Evolutionary conservation across 2,329 filamentous ascomycete genomes (phyloP).

Genomic region (Pseudogymnoascus sp.): DNA sequence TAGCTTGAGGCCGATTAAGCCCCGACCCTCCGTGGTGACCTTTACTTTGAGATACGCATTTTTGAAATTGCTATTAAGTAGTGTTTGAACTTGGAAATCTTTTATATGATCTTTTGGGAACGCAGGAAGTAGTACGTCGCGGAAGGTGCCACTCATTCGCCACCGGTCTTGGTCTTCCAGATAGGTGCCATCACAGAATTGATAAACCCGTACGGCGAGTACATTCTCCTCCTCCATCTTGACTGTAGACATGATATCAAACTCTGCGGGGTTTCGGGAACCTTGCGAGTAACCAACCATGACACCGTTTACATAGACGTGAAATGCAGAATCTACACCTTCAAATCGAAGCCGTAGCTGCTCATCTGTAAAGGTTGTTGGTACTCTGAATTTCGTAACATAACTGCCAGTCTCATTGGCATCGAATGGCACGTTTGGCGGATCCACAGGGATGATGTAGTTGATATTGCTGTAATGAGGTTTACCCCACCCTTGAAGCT

Average conservation of each 20-base stretch:
- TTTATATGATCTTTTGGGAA: constrained; percentile 33
- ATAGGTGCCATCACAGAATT: constrained; percentile 44
- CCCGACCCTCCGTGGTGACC: constrained; percentile 16
- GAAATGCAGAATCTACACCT: constrained; percentile 46
- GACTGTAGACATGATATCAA: constrained; percentile 39
- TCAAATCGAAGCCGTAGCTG: constrained; percentile 47
- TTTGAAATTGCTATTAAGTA: constrained; percentile 34
- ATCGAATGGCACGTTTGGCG: constrained; percentile 41
- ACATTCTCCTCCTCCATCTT: constrained; percentile 30
- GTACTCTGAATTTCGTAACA: constrained; percentile 38
- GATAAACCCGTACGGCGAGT: constrained; percentile 42
- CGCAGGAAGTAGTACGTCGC: constrained; percentile 40
- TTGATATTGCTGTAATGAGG: constrained; percentile 44
- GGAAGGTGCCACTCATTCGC: constrained; percentile 40
- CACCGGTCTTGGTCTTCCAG: constrained; percentile 42
- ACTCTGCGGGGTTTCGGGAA: constrained; percentile 44
- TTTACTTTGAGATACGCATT: constrained; percentile 35
- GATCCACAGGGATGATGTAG: constrained; percentile 44
- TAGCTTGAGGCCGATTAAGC: constrained; percentile 32
- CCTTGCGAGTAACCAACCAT: constrained; percentile 47
- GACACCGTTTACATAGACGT: constrained; percentile 44
- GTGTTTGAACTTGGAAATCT: constrained; percentile 35
- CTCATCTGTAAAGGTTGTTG: constrained; percentile 29
- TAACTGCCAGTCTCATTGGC: constrained; percentile 47
- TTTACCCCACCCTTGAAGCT: constrained; percentile 45